Base-by-base conservation (phyloP, 176 grass and related monocot genomes). In the Poa pratensis region DNA sequence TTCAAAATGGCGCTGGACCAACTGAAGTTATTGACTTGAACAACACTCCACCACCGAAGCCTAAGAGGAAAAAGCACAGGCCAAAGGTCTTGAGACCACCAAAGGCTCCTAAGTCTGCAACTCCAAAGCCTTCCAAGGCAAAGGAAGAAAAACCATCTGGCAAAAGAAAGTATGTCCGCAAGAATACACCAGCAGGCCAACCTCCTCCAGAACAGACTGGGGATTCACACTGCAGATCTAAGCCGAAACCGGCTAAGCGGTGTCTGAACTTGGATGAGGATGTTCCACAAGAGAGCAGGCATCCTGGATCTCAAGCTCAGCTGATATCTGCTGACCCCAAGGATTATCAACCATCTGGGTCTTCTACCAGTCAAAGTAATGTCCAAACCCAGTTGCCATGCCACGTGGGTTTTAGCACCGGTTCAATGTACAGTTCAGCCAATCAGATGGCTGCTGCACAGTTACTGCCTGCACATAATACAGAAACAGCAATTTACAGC, bases 101-200 rank as follows among this genome's bases (percentile, higher is more conserved):
- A 46, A 84, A 84, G 66, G 76, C 85, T 58, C 35, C 84, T 50
- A 92, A 83, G 57, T 75, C 87, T 51, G 80, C 48, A 60, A 90
- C 87, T 73, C 90, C 93, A 2, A 92, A 90, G 48, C 58, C 42
- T 42, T 75, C 90, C 61, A 84, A 76, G 12, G 71, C 30, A 10
- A 81, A 73, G 55, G 90, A 89, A 87, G 80, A 87, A 75, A 83
- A 83, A 60, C 50, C 90, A 67, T 51, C 66, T 83, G 83, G 86
- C 42, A 95, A 95, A 81, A 88, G 93, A 79, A 95, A 92, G 42
- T 95, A 95, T 90, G 93, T 95, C 53, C 83, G 83, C 20, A 95
- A 85, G 83, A 95, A 90, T 82, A 65, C 19, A 27, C 57, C 76
- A 23, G 23, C 50, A 69, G 59, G 69, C 24, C 89, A 91, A 80